These are phyloP conservation scores for Croton laevigatus DNA, from an alignment of 441 rosid species.

Conservation along the genomic window DNA sequence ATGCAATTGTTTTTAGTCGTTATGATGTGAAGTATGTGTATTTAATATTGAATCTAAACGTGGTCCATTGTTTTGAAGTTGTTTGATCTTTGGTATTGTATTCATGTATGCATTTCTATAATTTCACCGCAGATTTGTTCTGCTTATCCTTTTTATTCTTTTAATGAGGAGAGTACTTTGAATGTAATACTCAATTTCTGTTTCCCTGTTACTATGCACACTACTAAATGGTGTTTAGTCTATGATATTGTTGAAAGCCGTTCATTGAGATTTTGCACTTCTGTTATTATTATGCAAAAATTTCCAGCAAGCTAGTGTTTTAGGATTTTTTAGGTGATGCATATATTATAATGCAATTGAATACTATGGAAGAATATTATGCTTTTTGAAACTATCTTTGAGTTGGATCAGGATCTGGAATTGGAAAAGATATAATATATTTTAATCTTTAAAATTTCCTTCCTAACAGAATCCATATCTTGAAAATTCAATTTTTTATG, in stretches of 20 bases:
- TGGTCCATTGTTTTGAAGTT: background rate
- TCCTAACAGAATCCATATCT: too few relatives aligned
- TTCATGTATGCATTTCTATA: background rate
- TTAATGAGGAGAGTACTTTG: background rate
- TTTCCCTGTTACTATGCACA: background rate
- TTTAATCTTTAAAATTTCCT: too few relatives aligned
- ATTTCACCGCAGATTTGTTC: background rate
- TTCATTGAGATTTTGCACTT: background rate
- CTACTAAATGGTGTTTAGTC: background rate
- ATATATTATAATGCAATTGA: background rate
- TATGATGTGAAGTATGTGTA: background rate
- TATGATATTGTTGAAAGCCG: background rate
- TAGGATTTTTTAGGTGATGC: background rate
- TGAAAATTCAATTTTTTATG: too few relatives aligned
- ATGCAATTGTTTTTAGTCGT: background rate
- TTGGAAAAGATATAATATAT: background rate
- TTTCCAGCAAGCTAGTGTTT: background rate
- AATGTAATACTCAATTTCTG: background rate
- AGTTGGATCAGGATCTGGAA: background rate
- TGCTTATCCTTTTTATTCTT: background rate
- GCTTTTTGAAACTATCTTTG: background rate
- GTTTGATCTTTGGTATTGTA: background rate
- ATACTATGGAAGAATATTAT: background rate
- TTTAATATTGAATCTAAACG: background rate
- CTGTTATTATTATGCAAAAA: background rate